Conservation (phyloP, 2,329 filamentous ascomycete species). For the Xylariaceae sp. region DNA sequence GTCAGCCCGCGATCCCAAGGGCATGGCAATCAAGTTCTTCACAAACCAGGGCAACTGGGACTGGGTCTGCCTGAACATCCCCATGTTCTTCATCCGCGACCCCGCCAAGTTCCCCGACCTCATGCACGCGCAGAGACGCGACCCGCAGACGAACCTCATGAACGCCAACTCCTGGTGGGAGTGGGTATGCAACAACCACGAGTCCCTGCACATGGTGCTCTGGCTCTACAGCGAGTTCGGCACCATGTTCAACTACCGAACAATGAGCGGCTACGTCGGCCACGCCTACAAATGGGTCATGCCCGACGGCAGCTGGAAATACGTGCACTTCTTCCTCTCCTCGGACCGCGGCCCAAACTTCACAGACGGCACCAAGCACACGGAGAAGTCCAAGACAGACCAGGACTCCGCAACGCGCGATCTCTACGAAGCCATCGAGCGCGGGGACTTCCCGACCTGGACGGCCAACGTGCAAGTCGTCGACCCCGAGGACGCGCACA, state of each 20-base stretch:
- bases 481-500: constrained; percentile 39
- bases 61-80: constrained; percentile 66
- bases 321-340: constrained; percentile 50
- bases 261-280: constrained; percentile 63
- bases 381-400: constrained; percentile 49
- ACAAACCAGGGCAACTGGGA: constrained; percentile 70
- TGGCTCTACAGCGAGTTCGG: not conserved
- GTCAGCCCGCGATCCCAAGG: constrained; percentile 53
- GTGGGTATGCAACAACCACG: constrained; percentile 47
- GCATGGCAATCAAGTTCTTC: constrained; percentile 67
- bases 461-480: constrained; percentile 59
- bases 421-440: constrained; percentile 57
- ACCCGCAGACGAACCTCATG: constrained; percentile 62
- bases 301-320: constrained; percentile 59
- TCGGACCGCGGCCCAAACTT: constrained; percentile 34
- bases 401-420: constrained; percentile 60
- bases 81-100: constrained; percentile 68
- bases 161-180: constrained; percentile 59
- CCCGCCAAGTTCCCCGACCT: constrained; percentile 68
- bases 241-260: constrained; percentile 36
- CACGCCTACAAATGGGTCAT: constrained; percentile 65
- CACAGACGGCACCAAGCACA: constrained; percentile 54
- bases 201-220: constrained; percentile 52
- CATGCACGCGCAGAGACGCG: constrained; percentile 68
- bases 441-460: constrained; percentile 59